Evolutionary conservation across 1,284 basidiomycete genomes (phyloP).

Genomic region (Cryptococcus wingfieldii): DNA sequence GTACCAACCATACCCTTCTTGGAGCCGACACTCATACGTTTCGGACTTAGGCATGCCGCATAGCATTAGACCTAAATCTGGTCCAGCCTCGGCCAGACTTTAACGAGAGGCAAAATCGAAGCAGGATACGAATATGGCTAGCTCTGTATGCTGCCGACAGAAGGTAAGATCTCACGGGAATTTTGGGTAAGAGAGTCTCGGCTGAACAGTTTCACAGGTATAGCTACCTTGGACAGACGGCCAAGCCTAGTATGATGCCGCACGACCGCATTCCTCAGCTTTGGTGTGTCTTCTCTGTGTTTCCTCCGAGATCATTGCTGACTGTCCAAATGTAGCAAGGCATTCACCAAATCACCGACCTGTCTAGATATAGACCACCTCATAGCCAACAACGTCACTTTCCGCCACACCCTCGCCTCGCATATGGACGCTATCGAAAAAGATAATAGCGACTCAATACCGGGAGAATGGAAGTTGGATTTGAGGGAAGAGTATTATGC

Average conservation of each 20-base stretch:
- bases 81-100: too few species aligned
- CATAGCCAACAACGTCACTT: conserved; percentile 6
- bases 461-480: not conserved
- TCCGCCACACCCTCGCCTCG: conserved; percentile 2
- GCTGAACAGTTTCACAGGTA: too few species aligned
- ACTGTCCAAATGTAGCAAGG: not conserved
- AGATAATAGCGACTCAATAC: not conserved
- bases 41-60: too few species aligned
- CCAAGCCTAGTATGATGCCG: too few species aligned
- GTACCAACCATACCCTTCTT: not conserved
- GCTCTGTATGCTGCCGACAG: conserved; percentile 10
- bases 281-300: too few species aligned
- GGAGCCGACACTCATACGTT: too few species aligned
- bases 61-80: too few species aligned
- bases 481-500: conserved; percentile 4
- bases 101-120: conserved; percentile 3
- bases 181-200: too few species aligned
- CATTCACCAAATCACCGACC: conserved; percentile 2
- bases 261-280: too few species aligned
- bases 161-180: not conserved
- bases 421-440: conserved; percentile 11
- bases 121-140: conserved; percentile 8
- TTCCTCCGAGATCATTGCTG: too few species aligned
- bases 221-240: too few species aligned
- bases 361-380: conserved; percentile 4